Base-by-base conservation (phyloP, 23 red algal genomes). In the Gracilaria vermiculophylla region DNA sequence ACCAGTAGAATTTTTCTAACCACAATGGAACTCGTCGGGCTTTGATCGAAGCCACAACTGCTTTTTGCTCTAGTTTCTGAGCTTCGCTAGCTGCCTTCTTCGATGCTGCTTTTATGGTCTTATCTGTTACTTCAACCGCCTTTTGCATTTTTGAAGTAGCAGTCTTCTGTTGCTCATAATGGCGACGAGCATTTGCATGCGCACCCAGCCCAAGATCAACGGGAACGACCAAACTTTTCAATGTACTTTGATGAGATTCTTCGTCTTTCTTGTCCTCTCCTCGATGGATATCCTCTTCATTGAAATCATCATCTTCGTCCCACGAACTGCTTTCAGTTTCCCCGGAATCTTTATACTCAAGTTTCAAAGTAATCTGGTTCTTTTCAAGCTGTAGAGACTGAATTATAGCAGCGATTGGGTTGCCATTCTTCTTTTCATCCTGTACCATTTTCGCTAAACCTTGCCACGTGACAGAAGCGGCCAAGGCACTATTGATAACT, bases 1-100 rank as follows among this genome's bases (percentile, higher is more conserved):
- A 95, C 87, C 92, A 99, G 51, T 88, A 77, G 34, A 99, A 99
- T 69, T 99, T 99, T 58, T 99, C 97, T 55, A 96, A 99, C 97
- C 97, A 99, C 6, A 75, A 34, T 16, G 92, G 72, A 69, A 89
- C 90, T 41, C 97, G 55, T 55, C 87, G 83, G 3, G 86, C 93
- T 28, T 81, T 76, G 29, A 97, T 92, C 10, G 85, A 88, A 23
- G 96, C 91, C 9, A 85, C 92, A 12, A 92, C 85, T 20, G 96
- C 87, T 62, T 91, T 80, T 14, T 49, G 55, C 55, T 84, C 90
- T 23, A 85, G 62, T 60, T 72, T 78, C 21, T 76, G 69, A 40
- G 90, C 90, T 53, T 93, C 79, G 19, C 17, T 66, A 11, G 71
- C 88, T 9, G 87, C 81, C 35, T 78, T 88, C 60, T 91, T 91